Conservation (phyloP, 2,329 filamentous ascomycete genomes). For the Ophiostoma sp. region DNA sequence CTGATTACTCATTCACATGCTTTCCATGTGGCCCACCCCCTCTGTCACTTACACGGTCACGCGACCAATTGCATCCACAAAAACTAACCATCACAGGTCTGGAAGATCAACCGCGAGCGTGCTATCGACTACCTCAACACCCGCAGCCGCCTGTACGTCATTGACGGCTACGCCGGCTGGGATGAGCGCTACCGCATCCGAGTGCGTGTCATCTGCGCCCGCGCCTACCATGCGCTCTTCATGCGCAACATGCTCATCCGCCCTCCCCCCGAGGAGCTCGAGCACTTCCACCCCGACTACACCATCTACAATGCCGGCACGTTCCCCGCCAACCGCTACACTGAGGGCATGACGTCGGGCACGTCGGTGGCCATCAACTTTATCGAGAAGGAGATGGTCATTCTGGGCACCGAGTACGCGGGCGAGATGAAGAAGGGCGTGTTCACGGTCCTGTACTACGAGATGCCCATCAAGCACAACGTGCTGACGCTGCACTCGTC, state of each 20-base stretch:
- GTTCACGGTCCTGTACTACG: slow-evolving; percentile 99
- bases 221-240: slow-evolving; percentile 98
- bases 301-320: slow-evolving; percentile 99
- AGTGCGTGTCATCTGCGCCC: slow-evolving; percentile 95
- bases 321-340: slow-evolving; percentile 98
- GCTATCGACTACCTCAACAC: slow-evolving; percentile 99
- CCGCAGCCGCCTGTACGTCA: slow-evolving; percentile 94
- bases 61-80: background rate
- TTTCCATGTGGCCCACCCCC: background rate
- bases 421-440: slow-evolving; percentile 98
- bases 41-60: background rate
- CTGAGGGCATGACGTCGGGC: slow-evolving; percentile 95
- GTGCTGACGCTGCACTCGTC: slow-evolving; percentile 97
- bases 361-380: slow-evolving; percentile 99
- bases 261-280: slow-evolving; percentile 81
- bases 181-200: slow-evolving; percentile 97
- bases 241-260: slow-evolving; percentile 99
- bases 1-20: slow-evolving; percentile 15
- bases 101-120: slow-evolving; percentile 99
- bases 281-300: slow-evolving; percentile 98
- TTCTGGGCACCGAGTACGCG: slow-evolving; percentile 96
- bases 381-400: slow-evolving; percentile 99
- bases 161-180: slow-evolving; percentile 97
- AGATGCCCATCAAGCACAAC: slow-evolving; percentile 99
- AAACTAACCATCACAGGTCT: slow-evolving; percentile 60